These are phyloP conservation scores for Stachybotrys elegans DNA, from an alignment of 2,329 filamentous ascomycete species.

Conservation along the genomic window DNA sequence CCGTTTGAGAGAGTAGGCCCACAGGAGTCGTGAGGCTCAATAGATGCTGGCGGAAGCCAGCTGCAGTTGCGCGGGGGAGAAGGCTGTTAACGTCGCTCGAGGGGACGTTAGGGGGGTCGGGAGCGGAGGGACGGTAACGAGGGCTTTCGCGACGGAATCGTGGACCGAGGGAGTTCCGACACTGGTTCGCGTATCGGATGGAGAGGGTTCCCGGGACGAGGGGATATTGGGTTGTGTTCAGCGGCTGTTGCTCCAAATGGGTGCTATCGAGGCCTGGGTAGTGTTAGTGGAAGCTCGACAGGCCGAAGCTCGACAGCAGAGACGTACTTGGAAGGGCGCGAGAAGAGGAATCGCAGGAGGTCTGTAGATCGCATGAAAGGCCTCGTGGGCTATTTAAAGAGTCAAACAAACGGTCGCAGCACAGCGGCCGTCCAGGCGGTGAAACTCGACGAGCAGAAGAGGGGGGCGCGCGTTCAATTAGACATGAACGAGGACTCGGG, in stretches of 20 bases:
- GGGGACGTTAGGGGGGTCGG: constrained; percentile 87
- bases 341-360: constrained; percentile 87
- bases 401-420: background rate
- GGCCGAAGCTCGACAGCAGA: constrained; percentile 2
- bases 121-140: constrained; percentile 78
- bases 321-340: constrained; percentile 79
- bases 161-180: constrained; percentile 40
- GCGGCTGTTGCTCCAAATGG: constrained; percentile 16
- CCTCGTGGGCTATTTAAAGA: constrained; percentile 6
- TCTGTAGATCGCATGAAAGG: constrained; percentile 88
- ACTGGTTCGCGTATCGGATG: constrained; percentile 25
- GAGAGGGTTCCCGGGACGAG: constrained; percentile 8
- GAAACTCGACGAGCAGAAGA: too few relatives aligned
- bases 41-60: constrained; percentile 83
- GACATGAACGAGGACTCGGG: too few relatives aligned
- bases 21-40: constrained; percentile 60
- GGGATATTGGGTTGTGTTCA: constrained; percentile 7
- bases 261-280: constrained; percentile 57
- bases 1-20: constrained; percentile 97
- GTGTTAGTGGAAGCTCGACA: constrained; percentile 5
- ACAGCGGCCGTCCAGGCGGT: background rate
- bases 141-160: constrained; percentile 80
- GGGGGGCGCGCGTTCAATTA: too few relatives aligned
- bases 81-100: constrained; percentile 54
- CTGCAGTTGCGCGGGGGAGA: constrained; percentile 50